phyloP scores from a whole-genome alignment of 1,284 basidiomycete genomes.

The Heterobasidion occidentale region DNA sequence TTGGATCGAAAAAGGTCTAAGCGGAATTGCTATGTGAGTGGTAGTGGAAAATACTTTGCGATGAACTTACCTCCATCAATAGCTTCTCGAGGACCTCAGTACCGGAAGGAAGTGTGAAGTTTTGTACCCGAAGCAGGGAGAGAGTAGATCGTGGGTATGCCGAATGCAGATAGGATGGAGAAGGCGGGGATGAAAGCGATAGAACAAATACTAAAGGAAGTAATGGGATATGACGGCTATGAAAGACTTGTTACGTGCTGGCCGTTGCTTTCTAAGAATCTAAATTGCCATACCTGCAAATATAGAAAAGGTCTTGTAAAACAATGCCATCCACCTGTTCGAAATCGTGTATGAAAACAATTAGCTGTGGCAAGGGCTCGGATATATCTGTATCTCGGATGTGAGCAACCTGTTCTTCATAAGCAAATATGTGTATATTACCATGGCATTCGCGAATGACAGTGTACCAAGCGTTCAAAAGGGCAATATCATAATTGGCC shows the following conservation, averaged over 20 bases:
- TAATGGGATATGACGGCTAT: constrained; percentile 31
- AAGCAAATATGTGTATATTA: constrained; percentile 13
- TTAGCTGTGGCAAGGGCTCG: constrained; percentile 27
- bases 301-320: constrained; percentile 58
- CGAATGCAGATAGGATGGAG: constrained; percentile 47
- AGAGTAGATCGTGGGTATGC: constrained; percentile 52
- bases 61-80: constrained; percentile 34
- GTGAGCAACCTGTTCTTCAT: neutral
- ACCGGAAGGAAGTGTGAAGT: constrained; percentile 41
- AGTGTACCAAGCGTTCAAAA: constrained; percentile 51
- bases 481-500: constrained; percentile 51
- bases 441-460: constrained; percentile 28
- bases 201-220: constrained; percentile 58
- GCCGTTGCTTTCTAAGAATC: neutral
- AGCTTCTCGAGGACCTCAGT: constrained; percentile 38
- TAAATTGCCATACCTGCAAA: constrained; percentile 45
- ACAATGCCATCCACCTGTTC: constrained; percentile 56
- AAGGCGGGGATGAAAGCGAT: constrained; percentile 43
- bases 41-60: no score
- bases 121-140: constrained; percentile 45
- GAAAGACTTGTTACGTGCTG: constrained; percentile 8
- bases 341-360: constrained; percentile 59
- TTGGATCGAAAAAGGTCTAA: constrained; percentile 57
- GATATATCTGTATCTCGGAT: constrained; percentile 9
- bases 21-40: no score